These are phyloP conservation scores for Musa itinerans DNA, from an alignment of 176 grass and related monocot genomes.

Conservation along the genomic window DNA sequence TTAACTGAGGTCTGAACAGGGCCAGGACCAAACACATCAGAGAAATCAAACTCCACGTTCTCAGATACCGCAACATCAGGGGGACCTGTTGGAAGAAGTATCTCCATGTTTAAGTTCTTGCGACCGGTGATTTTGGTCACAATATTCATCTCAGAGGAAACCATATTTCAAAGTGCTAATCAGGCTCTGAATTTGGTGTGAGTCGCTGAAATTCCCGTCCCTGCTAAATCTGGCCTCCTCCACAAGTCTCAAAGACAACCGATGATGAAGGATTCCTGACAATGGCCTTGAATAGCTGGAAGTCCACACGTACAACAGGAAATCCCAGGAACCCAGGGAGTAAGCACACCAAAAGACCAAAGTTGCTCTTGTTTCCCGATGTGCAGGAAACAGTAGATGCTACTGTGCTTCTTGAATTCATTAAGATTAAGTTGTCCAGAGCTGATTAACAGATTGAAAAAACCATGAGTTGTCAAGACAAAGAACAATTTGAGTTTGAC, in stretches of 20 bases:
- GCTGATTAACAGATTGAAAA: constrained; percentile 33
- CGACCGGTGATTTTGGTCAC: constrained; percentile 32
- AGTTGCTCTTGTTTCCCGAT: constrained; percentile 71
- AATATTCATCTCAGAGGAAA: constrained; percentile 52
- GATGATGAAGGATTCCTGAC: constrained; percentile 91
- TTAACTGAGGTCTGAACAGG: constrained; percentile 46
- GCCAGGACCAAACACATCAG: constrained; percentile 78
- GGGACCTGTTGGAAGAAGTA: constrained; percentile 67
- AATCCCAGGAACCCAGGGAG: constrained; percentile 61
- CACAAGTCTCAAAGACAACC: constrained; percentile 44
- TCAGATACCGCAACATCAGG: constrained; percentile 72
- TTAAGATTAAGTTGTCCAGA: constrained; percentile 89
- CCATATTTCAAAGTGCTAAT: constrained; percentile 49
- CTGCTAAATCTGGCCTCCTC: constrained; percentile 41
- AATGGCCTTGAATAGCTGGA: constrained; percentile 96
- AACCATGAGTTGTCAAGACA: background rate
- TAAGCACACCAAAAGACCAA: constrained; percentile 46
- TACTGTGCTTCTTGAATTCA: constrained; percentile 83
- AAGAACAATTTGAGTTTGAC: background rate
- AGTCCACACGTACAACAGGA: constrained; percentile 54
- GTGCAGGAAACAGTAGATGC: constrained; percentile 91
- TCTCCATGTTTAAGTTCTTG: constrained; percentile 49
- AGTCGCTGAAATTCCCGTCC: constrained; percentile 8
- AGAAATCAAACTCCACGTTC: constrained; percentile 87
- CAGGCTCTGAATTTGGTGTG: background rate